These are phyloP conservation scores for Aristolochia fimbriata DNA, from an alignment of 164 flowering plant species.

Conservation along the genomic window DNA sequence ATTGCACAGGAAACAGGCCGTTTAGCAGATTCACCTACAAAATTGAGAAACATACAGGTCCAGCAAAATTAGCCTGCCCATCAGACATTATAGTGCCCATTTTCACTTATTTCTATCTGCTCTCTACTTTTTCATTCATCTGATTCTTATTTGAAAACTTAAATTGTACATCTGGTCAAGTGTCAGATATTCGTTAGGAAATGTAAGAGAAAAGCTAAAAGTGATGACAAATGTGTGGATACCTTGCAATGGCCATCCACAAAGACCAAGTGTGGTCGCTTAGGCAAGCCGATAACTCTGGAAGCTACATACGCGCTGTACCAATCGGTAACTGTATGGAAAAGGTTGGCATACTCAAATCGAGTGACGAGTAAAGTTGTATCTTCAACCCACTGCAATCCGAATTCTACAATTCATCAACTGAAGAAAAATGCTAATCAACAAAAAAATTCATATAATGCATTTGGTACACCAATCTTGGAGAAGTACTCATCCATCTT, in stretches of 20 bases:
- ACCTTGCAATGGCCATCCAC: conserved; percentile 90
- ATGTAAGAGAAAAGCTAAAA: neutral
- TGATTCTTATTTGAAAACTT: neutral
- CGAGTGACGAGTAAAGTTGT: conserved; percentile 79
- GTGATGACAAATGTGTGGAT: neutral
- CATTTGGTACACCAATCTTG: neutral
- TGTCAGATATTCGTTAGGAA: neutral
- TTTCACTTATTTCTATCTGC: too few species aligned
- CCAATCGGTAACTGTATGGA: conserved; percentile 96
- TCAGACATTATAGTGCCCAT: too few species aligned
- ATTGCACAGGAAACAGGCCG: too few species aligned
- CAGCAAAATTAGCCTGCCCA: too few species aligned
- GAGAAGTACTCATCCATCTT: neutral
- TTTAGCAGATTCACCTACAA: too few species aligned
- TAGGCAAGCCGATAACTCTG: conserved; percentile 74
- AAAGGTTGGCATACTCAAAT: conserved; percentile 90
- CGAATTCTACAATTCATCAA: neutral
- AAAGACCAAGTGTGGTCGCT: conserved; percentile 78
- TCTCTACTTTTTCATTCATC: too few species aligned
- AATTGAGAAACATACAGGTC: too few species aligned
- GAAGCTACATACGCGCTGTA: conserved; percentile 88
- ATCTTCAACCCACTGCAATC: conserved; percentile 85
- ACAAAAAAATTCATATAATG: neutral
- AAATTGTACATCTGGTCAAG: neutral
- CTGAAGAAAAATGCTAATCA: neutral